phyloP scores from a whole-genome alignment of 2,329 filamentous ascomycete species.

The Conoideocrella luteorostrata region DNA sequence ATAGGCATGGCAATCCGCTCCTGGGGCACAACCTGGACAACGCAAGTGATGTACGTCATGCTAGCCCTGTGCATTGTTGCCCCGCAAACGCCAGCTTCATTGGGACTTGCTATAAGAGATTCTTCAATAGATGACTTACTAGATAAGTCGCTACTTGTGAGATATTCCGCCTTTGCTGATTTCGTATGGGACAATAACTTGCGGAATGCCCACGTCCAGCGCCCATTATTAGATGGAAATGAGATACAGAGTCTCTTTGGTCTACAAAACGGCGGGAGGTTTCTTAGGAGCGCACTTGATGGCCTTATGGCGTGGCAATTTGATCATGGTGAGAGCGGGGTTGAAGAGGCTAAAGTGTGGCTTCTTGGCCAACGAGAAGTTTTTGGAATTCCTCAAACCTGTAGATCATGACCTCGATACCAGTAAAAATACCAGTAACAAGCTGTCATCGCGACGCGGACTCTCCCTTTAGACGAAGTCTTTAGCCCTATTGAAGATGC shows the following conservation, averaged over 20 bases:
- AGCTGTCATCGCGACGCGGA: too few species aligned
- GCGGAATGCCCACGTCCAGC: slow-evolving; percentile 4
- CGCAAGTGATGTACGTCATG: slow-evolving; percentile 12
- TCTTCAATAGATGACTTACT: neutral
- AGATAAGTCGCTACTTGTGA: neutral
- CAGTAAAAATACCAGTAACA: too few species aligned
- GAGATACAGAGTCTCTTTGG: slow-evolving; percentile 12
- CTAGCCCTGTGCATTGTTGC: slow-evolving; percentile 3
- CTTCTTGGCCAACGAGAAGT: slow-evolving; percentile 5
- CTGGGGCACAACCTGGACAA: slow-evolving; percentile 12
- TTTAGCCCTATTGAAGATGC: too few species aligned
- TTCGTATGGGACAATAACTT: slow-evolving; percentile 7
- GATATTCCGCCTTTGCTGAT: slow-evolving; percentile 7
- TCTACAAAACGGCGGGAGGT: slow-evolving; percentile 8
- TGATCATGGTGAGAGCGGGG: slow-evolving; percentile 8
- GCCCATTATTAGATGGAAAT: slow-evolving; percentile 11
- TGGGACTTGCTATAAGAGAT: neutral
- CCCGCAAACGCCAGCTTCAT: neutral
- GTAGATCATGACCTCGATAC: too few species aligned
- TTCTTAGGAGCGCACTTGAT: slow-evolving; percentile 8
- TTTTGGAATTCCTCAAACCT: slow-evolving; percentile 5
- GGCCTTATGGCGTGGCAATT: slow-evolving; percentile 13
- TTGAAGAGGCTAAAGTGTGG: slow-evolving; percentile 11
- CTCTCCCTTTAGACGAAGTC: too few species aligned
- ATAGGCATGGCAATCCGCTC: slow-evolving; percentile 14